Percentiles rank a stretch among this genome's conserved stretches.
Conservation (phyloP, 2,329 filamentous ascomycete genomes). For the Aspergillus pseudonomiae region DNA sequence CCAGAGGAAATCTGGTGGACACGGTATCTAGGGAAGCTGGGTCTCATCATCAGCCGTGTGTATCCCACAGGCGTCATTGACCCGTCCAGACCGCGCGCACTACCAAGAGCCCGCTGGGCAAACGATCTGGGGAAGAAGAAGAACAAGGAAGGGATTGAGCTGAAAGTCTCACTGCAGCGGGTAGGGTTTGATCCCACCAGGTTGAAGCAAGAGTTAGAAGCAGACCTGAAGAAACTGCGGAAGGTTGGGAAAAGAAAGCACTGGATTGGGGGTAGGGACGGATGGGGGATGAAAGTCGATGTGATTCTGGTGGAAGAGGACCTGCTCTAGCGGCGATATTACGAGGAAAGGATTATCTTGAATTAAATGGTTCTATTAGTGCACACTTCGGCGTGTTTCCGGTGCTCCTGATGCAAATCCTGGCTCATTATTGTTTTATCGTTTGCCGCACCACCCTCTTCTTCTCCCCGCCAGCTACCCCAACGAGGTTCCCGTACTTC, state of each 20-base stretch:
- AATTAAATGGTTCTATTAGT: neutral
- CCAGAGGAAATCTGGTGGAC: conserved; percentile 42
- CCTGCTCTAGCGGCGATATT: neutral
- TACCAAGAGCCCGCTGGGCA: conserved; percentile 32
- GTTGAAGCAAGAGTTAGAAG: conserved; percentile 27
- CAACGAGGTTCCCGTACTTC: conserved; percentile 48
- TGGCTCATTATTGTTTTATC: neutral
- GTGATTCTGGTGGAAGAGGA: conserved; percentile 12
- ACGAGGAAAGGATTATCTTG: neutral
- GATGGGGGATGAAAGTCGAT: conserved; percentile 31
- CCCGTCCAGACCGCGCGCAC: conserved; percentile 28
- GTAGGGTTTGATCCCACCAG: conserved; percentile 28
- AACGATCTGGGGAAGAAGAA: conserved; percentile 36
- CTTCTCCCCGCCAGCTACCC: conserved; percentile 23
- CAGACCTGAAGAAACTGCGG: conserved; percentile 31
- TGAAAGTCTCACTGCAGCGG: conserved; percentile 30
- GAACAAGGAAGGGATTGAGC: conserved; percentile 31
- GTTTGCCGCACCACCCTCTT: neutral
- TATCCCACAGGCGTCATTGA: conserved; percentile 36
- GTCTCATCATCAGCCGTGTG: conserved; percentile 30
- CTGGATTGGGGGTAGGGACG: conserved; percentile 36
- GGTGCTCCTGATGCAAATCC: neutral
- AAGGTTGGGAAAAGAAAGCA: conserved; percentile 43
- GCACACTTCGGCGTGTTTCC: neutral
- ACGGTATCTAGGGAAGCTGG: conserved; percentile 36